These are phyloP conservation scores for Staphylotrichum longicolle DNA, from an alignment of 495 filamentous ascomycete genomes.

Conservation along the genomic window DNA sequence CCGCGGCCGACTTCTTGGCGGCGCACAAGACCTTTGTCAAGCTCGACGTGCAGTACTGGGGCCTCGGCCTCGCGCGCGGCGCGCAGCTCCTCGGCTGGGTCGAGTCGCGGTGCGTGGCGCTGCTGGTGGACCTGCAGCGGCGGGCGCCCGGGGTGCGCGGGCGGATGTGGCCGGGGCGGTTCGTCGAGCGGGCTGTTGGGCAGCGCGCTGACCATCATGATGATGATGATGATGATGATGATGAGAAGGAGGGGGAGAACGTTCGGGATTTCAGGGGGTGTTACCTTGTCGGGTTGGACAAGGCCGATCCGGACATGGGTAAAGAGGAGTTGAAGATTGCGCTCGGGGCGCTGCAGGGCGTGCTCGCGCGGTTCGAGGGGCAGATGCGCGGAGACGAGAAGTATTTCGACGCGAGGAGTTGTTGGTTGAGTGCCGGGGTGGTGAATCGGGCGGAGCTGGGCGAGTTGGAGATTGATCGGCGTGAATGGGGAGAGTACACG, in stretches of 20 bases:
- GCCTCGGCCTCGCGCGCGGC: slow-evolving; percentile 44
- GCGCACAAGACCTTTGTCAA: slow-evolving; percentile 49
- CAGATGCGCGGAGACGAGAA: slow-evolving; percentile 46
- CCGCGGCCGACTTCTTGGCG: slow-evolving; percentile 42
- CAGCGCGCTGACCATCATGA: not conserved
- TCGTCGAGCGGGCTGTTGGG: slow-evolving; percentile 31
- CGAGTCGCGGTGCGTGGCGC: slow-evolving; percentile 48
- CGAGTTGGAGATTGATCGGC: slow-evolving; percentile 41
- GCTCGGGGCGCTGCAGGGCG: slow-evolving; percentile 37
- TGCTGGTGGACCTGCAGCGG: slow-evolving; percentile 53
- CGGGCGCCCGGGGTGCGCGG: slow-evolving; percentile 45
- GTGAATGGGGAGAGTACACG: slow-evolving; percentile 50
- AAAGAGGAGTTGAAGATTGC: slow-evolving; percentile 36
- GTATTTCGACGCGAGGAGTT: slow-evolving; percentile 48
- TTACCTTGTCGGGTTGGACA: slow-evolving; percentile 58
- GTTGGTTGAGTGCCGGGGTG: slow-evolving; percentile 48
- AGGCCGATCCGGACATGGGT: slow-evolving; percentile 18
- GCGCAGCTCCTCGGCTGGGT: slow-evolving; percentile 53
- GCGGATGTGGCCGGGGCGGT: slow-evolving; percentile 58
- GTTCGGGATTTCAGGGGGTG: slow-evolving; percentile 47
- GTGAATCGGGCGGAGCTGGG: slow-evolving; percentile 40
- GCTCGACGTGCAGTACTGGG: slow-evolving; percentile 58
- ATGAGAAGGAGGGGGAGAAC: slow-evolving; percentile 18
- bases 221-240: slow-evolving; percentile 9
- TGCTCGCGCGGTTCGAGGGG: slow-evolving; percentile 48